phyloP scores from a whole-genome alignment of 805 yeast species.

The Saccharomycopsis sp. region DNA sequence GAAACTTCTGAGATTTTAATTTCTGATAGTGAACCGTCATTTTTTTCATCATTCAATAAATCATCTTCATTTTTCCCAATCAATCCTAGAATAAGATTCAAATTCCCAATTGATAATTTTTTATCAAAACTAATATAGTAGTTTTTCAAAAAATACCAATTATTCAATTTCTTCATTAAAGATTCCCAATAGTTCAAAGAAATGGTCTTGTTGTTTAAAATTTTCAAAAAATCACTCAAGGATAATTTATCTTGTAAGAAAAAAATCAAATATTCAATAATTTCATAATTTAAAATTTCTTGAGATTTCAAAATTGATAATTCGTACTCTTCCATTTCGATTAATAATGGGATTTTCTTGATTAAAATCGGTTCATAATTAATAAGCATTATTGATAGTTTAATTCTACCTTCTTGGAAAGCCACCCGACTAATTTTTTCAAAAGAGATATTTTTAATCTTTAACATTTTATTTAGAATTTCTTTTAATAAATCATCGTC shows the following conservation, averaged over 20 bases:
- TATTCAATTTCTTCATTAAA: constrained; percentile 10
- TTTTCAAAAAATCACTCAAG: constrained; percentile 42
- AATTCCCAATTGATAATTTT: constrained; percentile 34
- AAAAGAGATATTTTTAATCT: constrained; percentile 38
- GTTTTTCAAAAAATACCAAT: constrained; percentile 11
- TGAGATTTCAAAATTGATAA: constrained; percentile 60
- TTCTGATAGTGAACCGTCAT: background rate
- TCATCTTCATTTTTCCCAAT: constrained; percentile 26
- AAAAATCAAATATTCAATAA: constrained; percentile 47
- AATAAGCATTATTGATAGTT: constrained; percentile 56
- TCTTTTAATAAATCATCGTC: constrained; percentile 49
- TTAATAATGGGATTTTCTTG: constrained; percentile 50
- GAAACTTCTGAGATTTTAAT: background rate
- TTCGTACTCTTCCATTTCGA: constrained; percentile 64
- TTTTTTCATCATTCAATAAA: constrained; percentile 21
- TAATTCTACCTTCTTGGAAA: constrained; percentile 69
- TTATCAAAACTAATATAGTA: constrained; percentile 30
- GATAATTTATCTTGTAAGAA: constrained; percentile 26
- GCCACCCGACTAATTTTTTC: constrained; percentile 55
- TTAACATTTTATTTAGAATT: constrained; percentile 37
- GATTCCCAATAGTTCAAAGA: constrained; percentile 32
- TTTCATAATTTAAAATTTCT: constrained; percentile 48
- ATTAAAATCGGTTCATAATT: constrained; percentile 55
- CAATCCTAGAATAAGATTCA: constrained; percentile 26
- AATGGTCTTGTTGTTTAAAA: constrained; percentile 39